Percentiles rank a stretch among this genome's conserved stretches.
Evolutionary conservation across 1,284 basidiomycete genomes (phyloP).

Genomic region (Baeospora myosura): DNA sequence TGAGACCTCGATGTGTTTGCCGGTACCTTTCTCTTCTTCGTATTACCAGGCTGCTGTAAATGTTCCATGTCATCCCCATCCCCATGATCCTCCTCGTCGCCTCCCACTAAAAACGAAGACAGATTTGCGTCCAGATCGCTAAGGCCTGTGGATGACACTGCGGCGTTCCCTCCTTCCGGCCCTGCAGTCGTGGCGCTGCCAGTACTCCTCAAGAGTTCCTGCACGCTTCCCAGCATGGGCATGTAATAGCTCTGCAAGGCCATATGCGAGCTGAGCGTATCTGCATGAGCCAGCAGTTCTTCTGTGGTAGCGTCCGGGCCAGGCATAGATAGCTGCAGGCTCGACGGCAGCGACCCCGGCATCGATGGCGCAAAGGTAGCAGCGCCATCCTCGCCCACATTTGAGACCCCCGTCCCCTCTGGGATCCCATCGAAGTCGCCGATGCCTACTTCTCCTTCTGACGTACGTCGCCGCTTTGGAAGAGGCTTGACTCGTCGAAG

Average conservation of each 20-base stretch:
- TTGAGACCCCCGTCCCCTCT: background rate
- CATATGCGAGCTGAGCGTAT: conserved; percentile 44
- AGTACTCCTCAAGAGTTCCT: conserved; percentile 30
- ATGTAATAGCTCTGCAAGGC: conserved; percentile 56
- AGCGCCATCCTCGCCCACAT: no score
- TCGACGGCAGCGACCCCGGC: no score
- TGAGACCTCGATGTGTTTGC: conserved; percentile 28
- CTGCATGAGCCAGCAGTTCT: conserved; percentile 43
- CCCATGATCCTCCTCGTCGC: conserved; percentile 43
- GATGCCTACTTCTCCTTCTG: background rate
- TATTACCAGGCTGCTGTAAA: conserved; percentile 68
- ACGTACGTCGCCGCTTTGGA: conserved; percentile 61
- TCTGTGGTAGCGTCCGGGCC: conserved; percentile 37
- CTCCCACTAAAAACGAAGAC: conserved; percentile 5
- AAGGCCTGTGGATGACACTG: background rate
- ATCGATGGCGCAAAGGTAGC: no score
- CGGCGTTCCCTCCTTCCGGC: conserved; percentile 1
- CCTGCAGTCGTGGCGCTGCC: conserved; percentile 13
- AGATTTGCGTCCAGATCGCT: conserved; percentile 1
- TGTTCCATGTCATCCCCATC: conserved; percentile 60
- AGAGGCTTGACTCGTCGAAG: conserved; percentile 65
- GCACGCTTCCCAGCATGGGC: conserved; percentile 43
- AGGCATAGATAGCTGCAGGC: conserved; percentile 13
- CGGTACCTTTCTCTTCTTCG: conserved; percentile 80
- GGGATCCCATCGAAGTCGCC: conserved; percentile 5